Percentiles rank a stretch among this genome's conserved stretches.
Conservation (phyloP, 805 yeast genomes). For the Cyberlindnera samutprakarnensis region DNA sequence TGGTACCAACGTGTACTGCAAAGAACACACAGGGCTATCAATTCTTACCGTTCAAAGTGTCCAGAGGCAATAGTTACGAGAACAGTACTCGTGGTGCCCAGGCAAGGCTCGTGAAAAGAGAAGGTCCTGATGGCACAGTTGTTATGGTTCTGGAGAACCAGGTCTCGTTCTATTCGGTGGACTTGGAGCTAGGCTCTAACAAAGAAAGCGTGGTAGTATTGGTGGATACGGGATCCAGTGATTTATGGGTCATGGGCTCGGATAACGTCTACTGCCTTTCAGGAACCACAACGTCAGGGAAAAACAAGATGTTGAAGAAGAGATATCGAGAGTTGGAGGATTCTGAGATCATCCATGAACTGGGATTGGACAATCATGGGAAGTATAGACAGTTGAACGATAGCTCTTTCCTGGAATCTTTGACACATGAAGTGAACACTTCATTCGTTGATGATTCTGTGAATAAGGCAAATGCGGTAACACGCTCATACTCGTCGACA, state of each 20-base stretch:
- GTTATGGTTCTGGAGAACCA: slow-evolving; percentile 31
- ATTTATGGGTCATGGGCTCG: slow-evolving; percentile 54
- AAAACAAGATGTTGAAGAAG: not conserved
- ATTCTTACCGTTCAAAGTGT: slow-evolving; percentile 9
- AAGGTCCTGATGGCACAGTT: slow-evolving; percentile 21
- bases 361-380: slow-evolving; percentile 1
- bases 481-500: not conserved
- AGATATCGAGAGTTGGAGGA: slow-evolving; percentile 12
- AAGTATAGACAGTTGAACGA: slow-evolving; percentile 5
- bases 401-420: not conserved
- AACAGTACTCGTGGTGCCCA: slow-evolving; percentile 6
- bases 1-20: no score
- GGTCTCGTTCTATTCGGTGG: slow-evolving; percentile 37
- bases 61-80: slow-evolving; percentile 13
- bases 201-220: slow-evolving; percentile 46
- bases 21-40: slow-evolving; percentile 13
- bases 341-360: not conserved
- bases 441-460: not conserved
- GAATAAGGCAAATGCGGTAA: not conserved
- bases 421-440: not conserved
- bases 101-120: slow-evolving; percentile 8
- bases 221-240: slow-evolving; percentile 75
- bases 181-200: slow-evolving; percentile 48
- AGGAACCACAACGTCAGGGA: slow-evolving; percentile 5
- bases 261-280: slow-evolving; percentile 39